phyloP scores from a whole-genome alignment of 176 grass and related monocot species.

The Ananas comosus region DNA sequence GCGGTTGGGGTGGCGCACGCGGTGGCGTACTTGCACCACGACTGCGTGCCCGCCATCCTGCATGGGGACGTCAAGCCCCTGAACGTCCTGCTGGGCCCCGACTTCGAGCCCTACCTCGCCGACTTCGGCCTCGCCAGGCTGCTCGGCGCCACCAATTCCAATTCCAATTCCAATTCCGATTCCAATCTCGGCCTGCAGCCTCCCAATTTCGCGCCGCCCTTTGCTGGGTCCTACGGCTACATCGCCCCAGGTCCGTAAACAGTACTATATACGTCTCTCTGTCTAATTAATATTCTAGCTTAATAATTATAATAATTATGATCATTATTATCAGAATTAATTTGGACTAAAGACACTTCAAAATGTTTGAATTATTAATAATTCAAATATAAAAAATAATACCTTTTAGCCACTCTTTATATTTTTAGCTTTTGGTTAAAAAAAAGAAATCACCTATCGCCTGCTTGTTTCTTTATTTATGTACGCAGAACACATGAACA shows the following conservation, averaged over 20 bases:
- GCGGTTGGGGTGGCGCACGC: constrained; percentile 77
- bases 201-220: constrained; percentile 42
- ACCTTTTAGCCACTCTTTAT: no score
- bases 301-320: no score
- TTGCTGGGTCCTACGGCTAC: constrained; percentile 88
- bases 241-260: constrained; percentile 65
- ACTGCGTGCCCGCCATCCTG: constrained; percentile 81
- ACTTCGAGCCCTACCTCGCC: constrained; percentile 76
- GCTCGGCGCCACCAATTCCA: constrained; percentile 8
- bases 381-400: no score
- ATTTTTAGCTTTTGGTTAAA: no score
- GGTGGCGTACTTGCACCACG: constrained; percentile 83
- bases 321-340: no score
- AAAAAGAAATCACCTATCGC: no score
- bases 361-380: no score
- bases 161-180: no score
- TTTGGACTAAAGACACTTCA: no score
- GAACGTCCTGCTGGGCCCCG: constrained; percentile 74
- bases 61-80: constrained; percentile 92
- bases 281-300: neutral
- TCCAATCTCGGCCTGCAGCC: neutral
- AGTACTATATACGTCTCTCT: neutral
- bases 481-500: no score
- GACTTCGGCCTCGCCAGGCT: constrained; percentile 88
- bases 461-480: no score